phyloP scores from a whole-genome alignment of 2,329 filamentous ascomycete species.

The Exophiala oligosperma region DNA sequence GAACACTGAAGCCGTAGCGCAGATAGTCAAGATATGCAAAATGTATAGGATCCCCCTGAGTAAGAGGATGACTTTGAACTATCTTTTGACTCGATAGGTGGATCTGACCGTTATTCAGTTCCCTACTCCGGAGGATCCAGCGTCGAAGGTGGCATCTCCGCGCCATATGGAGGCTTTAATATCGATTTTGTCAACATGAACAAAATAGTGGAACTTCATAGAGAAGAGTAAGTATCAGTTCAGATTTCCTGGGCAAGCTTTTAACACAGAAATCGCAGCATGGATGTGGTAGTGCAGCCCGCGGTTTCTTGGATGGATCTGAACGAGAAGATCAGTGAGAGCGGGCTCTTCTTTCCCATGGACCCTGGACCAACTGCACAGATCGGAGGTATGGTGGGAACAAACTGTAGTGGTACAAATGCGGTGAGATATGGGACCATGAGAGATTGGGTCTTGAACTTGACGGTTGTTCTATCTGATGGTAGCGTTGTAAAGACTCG shows the following conservation, averaged over 20 bases:
- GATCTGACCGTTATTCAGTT: no score
- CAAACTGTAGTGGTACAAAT: slow-evolving; percentile 63
- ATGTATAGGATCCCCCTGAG: no score
- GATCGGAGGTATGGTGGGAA: slow-evolving; percentile 60
- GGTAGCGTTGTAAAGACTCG: slow-evolving; percentile 68
- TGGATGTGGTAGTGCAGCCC: slow-evolving; percentile 64
- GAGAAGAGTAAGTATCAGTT: slow-evolving; percentile 89
- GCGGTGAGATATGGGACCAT: slow-evolving; percentile 69
- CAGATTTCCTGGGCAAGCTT: slow-evolving; percentile 32
- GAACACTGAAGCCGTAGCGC: no score
- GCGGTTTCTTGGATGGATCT: slow-evolving; percentile 89
- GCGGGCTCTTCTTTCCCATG: slow-evolving; percentile 84
- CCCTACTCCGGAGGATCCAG: slow-evolving; percentile 71
- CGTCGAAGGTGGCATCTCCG: slow-evolving; percentile 85
- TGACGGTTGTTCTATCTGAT: slow-evolving; percentile 70
- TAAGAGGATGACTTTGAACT: no score
- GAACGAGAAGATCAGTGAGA: slow-evolving; percentile 70
- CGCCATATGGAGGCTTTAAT: slow-evolving; percentile 82
- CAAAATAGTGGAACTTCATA: slow-evolving; percentile 65
- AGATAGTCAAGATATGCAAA: no score
- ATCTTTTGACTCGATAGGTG: no score
- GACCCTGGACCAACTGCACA: slow-evolving; percentile 71
- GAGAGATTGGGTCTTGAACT: slow-evolving; percentile 72
- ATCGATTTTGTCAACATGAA: slow-evolving; percentile 91
- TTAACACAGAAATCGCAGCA: no score